Evolutionary conservation across 345 rosid genomes (phyloP), one percentile per base, ranked within the genome.

Genomic region (Eutrema heterophyllum): DNA sequence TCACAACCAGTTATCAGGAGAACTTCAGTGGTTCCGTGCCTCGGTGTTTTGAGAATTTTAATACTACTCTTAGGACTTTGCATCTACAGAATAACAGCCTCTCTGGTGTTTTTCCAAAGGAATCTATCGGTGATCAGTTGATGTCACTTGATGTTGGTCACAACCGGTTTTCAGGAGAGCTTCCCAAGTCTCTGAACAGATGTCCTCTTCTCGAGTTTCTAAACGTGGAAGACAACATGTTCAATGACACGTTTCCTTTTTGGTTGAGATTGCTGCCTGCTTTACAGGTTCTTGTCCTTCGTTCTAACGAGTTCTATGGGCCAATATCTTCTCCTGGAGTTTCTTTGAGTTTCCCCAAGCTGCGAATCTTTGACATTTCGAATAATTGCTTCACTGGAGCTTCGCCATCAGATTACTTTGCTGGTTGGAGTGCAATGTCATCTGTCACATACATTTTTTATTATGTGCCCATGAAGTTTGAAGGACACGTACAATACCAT

Each of bases 351-450:
- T 81, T 85, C 79, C 62, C 64, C 7, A 67, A 4, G 61, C 85
- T 85, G 43, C 89, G 82, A 10, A 82, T 88, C 7, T 71, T 86
- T 0, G 90, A 86, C 40, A 41, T 85, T n/a, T 75, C 89, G 2
- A 7, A 32, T 1, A 88, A 86, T 46, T 0, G 35, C 9, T 87
- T 86, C 27, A 26, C 0, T 10, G 79, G 79, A 18, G 8, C 39
- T 45, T 15, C 66, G 24, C 60, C 32, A 66, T 38, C 44, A 16
- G 8, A 57, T 27, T 73, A 65, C 67, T 73, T 73, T 56, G 24
- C 6, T 4, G 21, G 64, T 65, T 73, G 78, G 71, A 29, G n/a
- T 16, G 66, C 26, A 24, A 64, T 73, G 71, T 66, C 51, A 35
- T 66, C 60, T 0, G 10, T 39, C 6, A 6, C 11, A 39, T 43